A percentile compares a stretch with the other conserved stretches of the same genome.
Evolutionary conservation across 2,329 filamentous ascomycete genomes (phyloP).

Genomic region (Trematosphaeria pertusa): DNA sequence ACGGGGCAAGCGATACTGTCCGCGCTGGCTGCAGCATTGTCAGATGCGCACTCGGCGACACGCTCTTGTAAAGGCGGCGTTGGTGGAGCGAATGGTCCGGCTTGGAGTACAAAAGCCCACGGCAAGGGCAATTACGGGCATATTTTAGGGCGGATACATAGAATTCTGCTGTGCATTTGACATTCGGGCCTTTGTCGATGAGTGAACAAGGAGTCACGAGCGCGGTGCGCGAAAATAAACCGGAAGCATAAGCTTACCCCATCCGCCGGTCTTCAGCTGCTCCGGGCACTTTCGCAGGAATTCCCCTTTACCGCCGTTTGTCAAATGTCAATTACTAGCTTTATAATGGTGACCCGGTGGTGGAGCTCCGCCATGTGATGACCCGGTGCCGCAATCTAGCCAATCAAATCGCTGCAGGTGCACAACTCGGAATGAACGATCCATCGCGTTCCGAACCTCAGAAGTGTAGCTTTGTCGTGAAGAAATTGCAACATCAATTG

Average conservation of each 20-base stretch:
- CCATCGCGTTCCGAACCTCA: background rate
- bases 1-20: conserved; percentile 83
- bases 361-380: background rate
- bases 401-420: background rate
- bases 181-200: too few relatives aligned
- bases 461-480: too few relatives aligned
- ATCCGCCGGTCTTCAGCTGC: background rate
- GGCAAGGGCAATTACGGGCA: too few relatives aligned
- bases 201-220: conserved; percentile 1
- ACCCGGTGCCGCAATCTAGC: background rate
- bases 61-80: conserved; percentile 67
- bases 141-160: too few relatives aligned
- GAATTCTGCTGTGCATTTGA: too few relatives aligned
- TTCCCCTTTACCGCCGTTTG: too few relatives aligned
- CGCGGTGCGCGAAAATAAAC: conserved; percentile 11
- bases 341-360: background rate
- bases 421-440: background rate
- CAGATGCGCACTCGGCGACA: conserved; percentile 90
- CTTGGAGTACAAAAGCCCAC: background rate
- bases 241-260: conserved; percentile 5
- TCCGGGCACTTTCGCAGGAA: too few relatives aligned
- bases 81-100: background rate
- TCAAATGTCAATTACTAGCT: too few relatives aligned
- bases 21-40: conserved; percentile 90
- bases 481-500: too few relatives aligned